Base-by-base conservation (phyloP, 2,329 filamentous ascomycete genomes). In the Ophiocordyceps camponoti-leonardi region DNA sequence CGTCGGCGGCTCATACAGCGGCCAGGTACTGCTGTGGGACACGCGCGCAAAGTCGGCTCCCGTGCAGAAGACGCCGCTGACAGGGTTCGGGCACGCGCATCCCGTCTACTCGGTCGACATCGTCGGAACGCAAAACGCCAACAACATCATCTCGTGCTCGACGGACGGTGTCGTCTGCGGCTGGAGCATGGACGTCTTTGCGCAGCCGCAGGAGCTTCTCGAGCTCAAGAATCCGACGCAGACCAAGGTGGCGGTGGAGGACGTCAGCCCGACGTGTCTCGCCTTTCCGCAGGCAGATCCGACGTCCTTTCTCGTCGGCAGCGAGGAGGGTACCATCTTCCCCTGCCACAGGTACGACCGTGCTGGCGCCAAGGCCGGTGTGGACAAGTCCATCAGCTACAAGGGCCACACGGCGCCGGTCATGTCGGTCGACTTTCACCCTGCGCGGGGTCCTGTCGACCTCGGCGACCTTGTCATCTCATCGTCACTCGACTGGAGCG, bases 161-260 rank as follows among this genome's bases (percentile, higher is more conserved):
- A 98, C 92, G 1, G 92, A 98, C 58, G 92, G 92, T 46, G 86
- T 94, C 11, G 86, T 96, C 40, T 98, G 92, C 62, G 86, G 88
- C 43, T 98, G 92, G 92, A 88, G 85, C 46, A 86, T 95, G 51
- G 93, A 98, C 61, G 96, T 98, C 78, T 83, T 98, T 49, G 86
- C 90, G 1, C 86, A 95, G 62, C 92, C 92, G 1, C 90, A 96
- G 63, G 92, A 98, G 67, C 81, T 87, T 46, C 77, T 98, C 40
- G 86, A 94, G 56, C 73, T 98, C 13, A 82, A 81, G 48, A 85
- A 87, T 2, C 90, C 90, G 4, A 79, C 81, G 16, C 86, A 90
- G 6, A 81, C 85, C 53, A 90, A 87, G 61, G 61, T 67, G 13
- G 61, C 61, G 10, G 90, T 87, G 5, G 93, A 98, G 63, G 92